phyloP scores from a whole-genome alignment of 2,329 filamentous ascomycete genomes.

The Shiraia bambusicola region DNA sequence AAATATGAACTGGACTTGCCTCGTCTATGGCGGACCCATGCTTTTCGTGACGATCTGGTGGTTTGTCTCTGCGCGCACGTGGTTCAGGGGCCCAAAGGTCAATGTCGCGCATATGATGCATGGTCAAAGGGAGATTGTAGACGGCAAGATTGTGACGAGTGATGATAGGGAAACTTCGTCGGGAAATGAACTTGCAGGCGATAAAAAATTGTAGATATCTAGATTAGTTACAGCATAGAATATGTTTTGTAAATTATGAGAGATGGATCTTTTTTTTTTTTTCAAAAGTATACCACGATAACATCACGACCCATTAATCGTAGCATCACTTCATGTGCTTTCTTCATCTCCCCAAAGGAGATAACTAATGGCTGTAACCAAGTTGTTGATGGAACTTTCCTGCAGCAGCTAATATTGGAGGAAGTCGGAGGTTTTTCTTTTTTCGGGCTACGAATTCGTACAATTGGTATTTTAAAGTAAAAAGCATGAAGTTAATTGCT shows the following conservation, averaged over 20 bases:
- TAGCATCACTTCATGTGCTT: too few relatives aligned
- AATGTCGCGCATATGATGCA: constrained; percentile 62
- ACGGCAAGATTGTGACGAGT: constrained; percentile 26
- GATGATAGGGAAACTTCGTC: constrained; percentile 12
- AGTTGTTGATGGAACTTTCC: too few relatives aligned
- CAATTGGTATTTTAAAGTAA: too few relatives aligned
- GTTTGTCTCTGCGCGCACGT: constrained; percentile 62
- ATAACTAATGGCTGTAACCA: too few relatives aligned
- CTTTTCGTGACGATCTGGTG: constrained; percentile 62
- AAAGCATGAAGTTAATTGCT: too few relatives aligned
- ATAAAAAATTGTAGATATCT: constrained; percentile 6
- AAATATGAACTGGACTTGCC: constrained; percentile 68
- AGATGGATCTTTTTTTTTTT: background rate
- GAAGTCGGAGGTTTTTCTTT: too few relatives aligned
- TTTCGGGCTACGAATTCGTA: too few relatives aligned
- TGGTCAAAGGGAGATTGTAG: constrained; percentile 43
- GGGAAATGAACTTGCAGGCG: background rate
- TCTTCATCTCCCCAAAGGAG: too few relatives aligned
- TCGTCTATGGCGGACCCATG: constrained; percentile 68
- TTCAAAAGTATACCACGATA: background rate
- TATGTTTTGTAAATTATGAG: background rate
- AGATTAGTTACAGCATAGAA: background rate
- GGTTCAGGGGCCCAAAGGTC: constrained; percentile 71
- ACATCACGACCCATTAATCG: too few relatives aligned
- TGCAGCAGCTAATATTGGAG: too few relatives aligned